Base-by-base conservation (phyloP, 352 stramenopile genomes). In the Globisporangium recalcitrans region DNA sequence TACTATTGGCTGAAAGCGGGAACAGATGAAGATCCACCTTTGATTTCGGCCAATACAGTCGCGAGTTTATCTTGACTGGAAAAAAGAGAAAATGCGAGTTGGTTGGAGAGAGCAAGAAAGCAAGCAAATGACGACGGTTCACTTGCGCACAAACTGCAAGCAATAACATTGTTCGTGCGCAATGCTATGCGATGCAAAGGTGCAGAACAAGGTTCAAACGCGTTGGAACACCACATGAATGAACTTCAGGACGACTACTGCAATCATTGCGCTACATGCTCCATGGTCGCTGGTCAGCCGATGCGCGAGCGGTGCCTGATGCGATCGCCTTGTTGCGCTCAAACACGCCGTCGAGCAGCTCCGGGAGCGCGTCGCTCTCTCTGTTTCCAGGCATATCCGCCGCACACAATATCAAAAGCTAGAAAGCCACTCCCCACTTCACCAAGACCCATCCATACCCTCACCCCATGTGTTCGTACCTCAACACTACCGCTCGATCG, bases 271-370 rank as follows among this genome's bases (percentile, higher is more conserved):
- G n/a, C 19, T 54, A 53, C 27, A 40, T 21, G 22, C 24, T 52
- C 16, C 31, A 19, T 32, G 27, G 22, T 13, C 40, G 26, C 21
- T 62, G 29, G n/a, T 6, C 54, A 1, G 10, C 19, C 14, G 55
- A n/a, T 14, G 14, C 2, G 19, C 53, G 34, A 8, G 34, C n/a
- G 22, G 0, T 24, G 14, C 21, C 26, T 24, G 22, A 44, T 21
- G 42, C 38, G 19, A 46, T 46, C 27, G 40, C 42, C 52, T 19
- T 31, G 27, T 62, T 64, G 58, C 58, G 58, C 16, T 64, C 58
- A 24, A 55, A 64, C 19, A 64, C 58, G 32, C 58, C 58, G 19
- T 47, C 58, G 3, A 64, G 31, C 31, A 64, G 36, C 47, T 64
- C 58, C 9, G 58, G 58, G 34, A 64, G 8, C 24, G 31, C 21